phyloP scores from a whole-genome alignment of 2,329 filamentous ascomycete species.

The Exophiala bonariae region DNA sequence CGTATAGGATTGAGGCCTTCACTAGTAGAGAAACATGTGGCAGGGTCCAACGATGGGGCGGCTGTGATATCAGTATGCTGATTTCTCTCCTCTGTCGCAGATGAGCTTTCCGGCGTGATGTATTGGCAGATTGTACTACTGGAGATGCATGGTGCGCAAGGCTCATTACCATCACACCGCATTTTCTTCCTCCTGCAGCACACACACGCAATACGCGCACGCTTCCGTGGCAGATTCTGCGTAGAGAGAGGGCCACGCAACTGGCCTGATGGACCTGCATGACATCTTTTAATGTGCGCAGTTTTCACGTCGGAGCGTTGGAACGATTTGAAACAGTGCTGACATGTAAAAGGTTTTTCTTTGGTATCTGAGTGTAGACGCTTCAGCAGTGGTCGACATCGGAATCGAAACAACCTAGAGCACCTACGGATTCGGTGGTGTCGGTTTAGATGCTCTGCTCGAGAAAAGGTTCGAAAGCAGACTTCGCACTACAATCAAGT shows the following conservation, averaged over 20 bases:
- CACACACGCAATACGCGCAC: constrained; percentile 29
- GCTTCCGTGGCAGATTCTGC: constrained; percentile 9
- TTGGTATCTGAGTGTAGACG: constrained; percentile 18
- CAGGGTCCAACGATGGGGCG: no score
- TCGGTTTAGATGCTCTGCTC: constrained; percentile 15
- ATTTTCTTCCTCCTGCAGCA: constrained; percentile 29
- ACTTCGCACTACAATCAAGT: constrained; percentile 15
- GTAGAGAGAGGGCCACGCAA: background rate
- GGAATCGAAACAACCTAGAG: background rate
- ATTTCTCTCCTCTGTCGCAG: no score
- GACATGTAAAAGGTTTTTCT: constrained; percentile 13
- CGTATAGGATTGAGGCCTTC: no score
- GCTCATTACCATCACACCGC: constrained; percentile 28
- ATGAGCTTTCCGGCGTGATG: background rate
- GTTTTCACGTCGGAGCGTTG: constrained; percentile 14
- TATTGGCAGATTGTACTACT: constrained; percentile 4
- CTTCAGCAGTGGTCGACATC: background rate
- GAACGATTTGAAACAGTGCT: constrained; percentile 11
- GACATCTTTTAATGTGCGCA: constrained; percentile 13
- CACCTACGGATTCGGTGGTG: constrained; percentile 13
- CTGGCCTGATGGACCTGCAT: constrained; percentile 6
- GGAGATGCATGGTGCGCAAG: constrained; percentile 20
- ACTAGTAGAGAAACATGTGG: no score
- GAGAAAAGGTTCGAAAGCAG: constrained; percentile 14
- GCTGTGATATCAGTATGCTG: no score